Percentiles rank a stretch among this genome's conserved stretches.
These are phyloP conservation scores for Taphrina pruni DNA, from an alignment of 1,139 yeast species.

Conservation along the genomic window DNA sequence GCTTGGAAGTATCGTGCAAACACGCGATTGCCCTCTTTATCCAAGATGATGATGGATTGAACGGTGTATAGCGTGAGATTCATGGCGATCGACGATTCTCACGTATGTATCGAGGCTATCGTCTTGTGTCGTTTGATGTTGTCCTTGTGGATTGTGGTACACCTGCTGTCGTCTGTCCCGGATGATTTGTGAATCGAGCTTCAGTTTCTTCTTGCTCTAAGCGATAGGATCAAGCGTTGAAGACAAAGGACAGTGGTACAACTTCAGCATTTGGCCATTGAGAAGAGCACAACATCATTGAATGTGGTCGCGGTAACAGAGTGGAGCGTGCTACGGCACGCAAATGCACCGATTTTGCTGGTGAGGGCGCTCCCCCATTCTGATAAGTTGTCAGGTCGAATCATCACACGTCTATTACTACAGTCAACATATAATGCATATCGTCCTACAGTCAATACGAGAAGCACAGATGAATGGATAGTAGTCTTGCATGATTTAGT, in stretches of 20 bases:
- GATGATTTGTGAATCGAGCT: background rate
- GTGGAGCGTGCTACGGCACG: background rate
- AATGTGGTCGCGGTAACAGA: background rate
- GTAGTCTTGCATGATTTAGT: no score
- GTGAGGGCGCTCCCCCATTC: background rate
- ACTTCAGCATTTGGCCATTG: no score
- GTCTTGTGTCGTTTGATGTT: background rate
- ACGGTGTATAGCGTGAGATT: conserved; percentile 55
- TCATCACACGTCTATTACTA: no score
- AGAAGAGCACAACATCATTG: background rate
- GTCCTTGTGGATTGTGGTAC: background rate
- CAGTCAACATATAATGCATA: no score
- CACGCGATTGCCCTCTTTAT: conserved; percentile 78
- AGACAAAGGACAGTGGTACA: no score
- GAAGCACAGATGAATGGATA: no score
- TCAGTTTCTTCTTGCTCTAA: background rate
- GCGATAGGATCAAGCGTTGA: no score
- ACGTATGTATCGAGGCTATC: background rate
- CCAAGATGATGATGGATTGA: conserved; percentile 68
- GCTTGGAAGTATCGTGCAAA: conserved; percentile 83
- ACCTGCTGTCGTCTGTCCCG: background rate
- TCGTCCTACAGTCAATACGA: no score
- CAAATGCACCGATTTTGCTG: background rate
- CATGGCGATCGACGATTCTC: conserved; percentile 29
- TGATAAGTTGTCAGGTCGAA: no score